Conservation (phyloP, 495 filamentous ascomycete genomes). For the Talaromyces thailandensis region DNA sequence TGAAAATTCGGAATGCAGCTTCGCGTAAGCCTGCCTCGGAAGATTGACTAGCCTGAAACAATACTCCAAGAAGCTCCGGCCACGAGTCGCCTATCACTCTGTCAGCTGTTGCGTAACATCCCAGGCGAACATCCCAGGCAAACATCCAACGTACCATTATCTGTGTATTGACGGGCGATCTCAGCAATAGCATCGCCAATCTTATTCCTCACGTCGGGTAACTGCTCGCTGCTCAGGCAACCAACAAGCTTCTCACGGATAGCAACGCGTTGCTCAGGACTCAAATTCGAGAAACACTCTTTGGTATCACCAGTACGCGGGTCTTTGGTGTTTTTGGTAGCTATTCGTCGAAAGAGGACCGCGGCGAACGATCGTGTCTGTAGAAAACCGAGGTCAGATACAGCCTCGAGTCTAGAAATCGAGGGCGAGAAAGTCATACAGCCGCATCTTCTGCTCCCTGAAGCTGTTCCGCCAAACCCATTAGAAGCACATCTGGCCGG, state of each 20-base stretch:
- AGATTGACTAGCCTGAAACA: slow-evolving; percentile 84
- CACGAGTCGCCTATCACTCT: slow-evolving; percentile 61
- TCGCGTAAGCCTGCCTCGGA: slow-evolving; percentile 74
- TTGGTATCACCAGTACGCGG: slow-evolving; percentile 57
- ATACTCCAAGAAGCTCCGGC: slow-evolving; percentile 77
- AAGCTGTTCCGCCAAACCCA: slow-evolving; percentile 92
- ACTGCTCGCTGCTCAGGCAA: slow-evolving; percentile 60
- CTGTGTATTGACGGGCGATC: slow-evolving; percentile 86
- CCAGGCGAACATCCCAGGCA: neutral
- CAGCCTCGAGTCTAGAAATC: neutral
- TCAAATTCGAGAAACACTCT: slow-evolving; percentile 76
- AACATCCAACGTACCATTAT: slow-evolving; percentile 56
- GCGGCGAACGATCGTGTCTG: slow-evolving; percentile 84
- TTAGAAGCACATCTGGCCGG: slow-evolving; percentile 76
- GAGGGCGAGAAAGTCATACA: slow-evolving; percentile 38
- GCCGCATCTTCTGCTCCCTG: slow-evolving; percentile 56
- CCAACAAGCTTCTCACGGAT: slow-evolving; percentile 78
- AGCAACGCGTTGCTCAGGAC: slow-evolving; percentile 55
- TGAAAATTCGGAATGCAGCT: slow-evolving; percentile 86
- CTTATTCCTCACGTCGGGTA: slow-evolving; percentile 75
- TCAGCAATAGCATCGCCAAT: slow-evolving; percentile 95
- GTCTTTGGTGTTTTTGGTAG: slow-evolving; percentile 75
- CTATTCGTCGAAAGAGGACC: slow-evolving; percentile 89
- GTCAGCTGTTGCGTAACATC: slow-evolving; percentile 3
- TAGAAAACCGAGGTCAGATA: neutral